Base-by-base conservation (phyloP, 2,329 filamentous ascomycete species). In the Rhexocercosporidium sp. region DNA sequence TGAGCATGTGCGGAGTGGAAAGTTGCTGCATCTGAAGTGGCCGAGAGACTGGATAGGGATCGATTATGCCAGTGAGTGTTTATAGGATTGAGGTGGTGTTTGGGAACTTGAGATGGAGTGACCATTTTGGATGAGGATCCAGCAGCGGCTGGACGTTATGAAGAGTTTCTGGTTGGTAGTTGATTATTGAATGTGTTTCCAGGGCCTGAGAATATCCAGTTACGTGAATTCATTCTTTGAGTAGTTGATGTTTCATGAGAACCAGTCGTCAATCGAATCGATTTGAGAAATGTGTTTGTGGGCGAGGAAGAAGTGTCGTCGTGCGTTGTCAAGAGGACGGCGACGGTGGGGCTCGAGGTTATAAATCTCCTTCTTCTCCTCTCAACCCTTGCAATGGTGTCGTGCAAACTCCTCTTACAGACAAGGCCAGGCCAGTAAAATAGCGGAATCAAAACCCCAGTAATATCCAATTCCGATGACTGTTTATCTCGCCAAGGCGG, bases 1-100 rank as follows among this genome's bases (percentile, higher is more conserved):
- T 66, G 67, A 20, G 67, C 73, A 49, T 69, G 69, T 20, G 76
- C 73, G 5, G 75, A 75, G 64, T 77, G 72, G 63, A 76, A 77
- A 37, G 74, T 75, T 12, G 66, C 69, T 25, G 75, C 65, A 31
- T 75, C 72, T 39, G 75, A 75, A 47, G 62, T 68, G 25, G 73
- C 71, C 44, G 72, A 71, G 22, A 74, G 62, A 47, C 73, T 77
- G 29, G 73, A 74, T 25, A 69, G 65, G 51, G 73, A 74, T 37
- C 62, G 64, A 54, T 76, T 75, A 47, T 71, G 69, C 66, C 66
- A 65, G 25, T 64, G 59, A 6, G 66, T 68, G n/a, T 54, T 62
- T 25, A 68, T 53, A 14, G 66, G 66, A 25, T 59, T 56, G 18
- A 62, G 66, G 29, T 68, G 66, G 7, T 59, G 27, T 59, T 57